These are phyloP conservation scores for Ochetophila trinervis DNA, from an alignment of 306 rosid genomes.

Conservation along the genomic window DNA sequence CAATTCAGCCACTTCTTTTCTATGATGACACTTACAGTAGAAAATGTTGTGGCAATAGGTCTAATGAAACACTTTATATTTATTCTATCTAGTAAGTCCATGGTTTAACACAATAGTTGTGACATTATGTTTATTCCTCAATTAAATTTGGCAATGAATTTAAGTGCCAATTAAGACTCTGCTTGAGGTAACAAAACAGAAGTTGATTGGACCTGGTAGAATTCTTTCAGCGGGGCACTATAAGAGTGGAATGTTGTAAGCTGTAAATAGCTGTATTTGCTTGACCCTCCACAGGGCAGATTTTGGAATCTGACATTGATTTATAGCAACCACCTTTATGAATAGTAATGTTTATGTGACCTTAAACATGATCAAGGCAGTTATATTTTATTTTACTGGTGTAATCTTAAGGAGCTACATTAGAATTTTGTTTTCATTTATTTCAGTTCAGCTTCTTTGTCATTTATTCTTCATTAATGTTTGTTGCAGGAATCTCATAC, in stretches of 20 bases:
- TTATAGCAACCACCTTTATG: background rate
- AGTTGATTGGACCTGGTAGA: background rate
- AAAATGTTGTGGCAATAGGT: background rate
- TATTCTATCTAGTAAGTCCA: background rate
- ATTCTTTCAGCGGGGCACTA: background rate
- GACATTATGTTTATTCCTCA: background rate
- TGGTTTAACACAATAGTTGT: background rate
- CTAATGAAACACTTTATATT: background rate
- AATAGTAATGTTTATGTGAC: background rate
- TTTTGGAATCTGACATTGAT: background rate
- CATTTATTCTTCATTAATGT: conserved; percentile 20
- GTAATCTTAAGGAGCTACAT: background rate
- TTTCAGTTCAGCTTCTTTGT: conserved; percentile 11
- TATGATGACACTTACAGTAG: background rate
- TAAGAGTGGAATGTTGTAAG: background rate
- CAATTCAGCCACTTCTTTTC: background rate
- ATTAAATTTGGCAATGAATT: background rate
- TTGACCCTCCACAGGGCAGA: background rate
- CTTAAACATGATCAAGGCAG: background rate
- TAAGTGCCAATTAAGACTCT: background rate
- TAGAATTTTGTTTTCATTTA: background rate
- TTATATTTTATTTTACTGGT: background rate
- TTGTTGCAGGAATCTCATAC: conserved; percentile 58
- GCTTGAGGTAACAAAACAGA: background rate
- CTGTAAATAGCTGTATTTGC: background rate